Conservation (phyloP, 768 basidiomycete species). For the Leccinum longicurvipes region DNA sequence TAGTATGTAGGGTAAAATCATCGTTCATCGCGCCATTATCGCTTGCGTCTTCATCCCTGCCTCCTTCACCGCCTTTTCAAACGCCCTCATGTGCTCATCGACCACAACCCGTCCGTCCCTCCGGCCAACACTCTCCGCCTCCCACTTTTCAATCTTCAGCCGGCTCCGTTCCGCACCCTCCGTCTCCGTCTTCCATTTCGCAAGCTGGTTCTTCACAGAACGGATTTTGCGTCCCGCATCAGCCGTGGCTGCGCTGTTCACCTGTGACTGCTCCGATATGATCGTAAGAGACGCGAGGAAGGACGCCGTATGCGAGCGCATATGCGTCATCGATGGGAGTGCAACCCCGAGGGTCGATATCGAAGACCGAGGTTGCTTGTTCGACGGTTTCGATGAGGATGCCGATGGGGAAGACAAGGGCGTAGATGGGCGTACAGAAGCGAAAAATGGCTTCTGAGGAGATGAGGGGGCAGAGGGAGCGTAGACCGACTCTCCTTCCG, state of each 20-base stretch:
- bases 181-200: slow-evolving; percentile 77
- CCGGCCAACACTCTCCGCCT: slow-evolving; percentile 46
- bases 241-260: slow-evolving; percentile 79
- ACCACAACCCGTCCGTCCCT: slow-evolving; percentile 68
- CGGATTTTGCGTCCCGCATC: slow-evolving; percentile 87
- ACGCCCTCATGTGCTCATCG: slow-evolving; percentile 74
- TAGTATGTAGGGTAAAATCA: slow-evolving; percentile 8
- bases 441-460: slow-evolving; percentile 58
- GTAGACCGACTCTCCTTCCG: slow-evolving; percentile 42
- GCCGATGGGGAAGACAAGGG: slow-evolving; percentile 55
- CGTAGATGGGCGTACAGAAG: slow-evolving; percentile 41
- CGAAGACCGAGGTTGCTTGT: slow-evolving; percentile 26
- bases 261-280: slow-evolving; percentile 85
- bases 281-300: slow-evolving; percentile 71
- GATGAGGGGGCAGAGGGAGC: slow-evolving; percentile 39
- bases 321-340: slow-evolving; percentile 62
- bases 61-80: slow-evolving; percentile 67
- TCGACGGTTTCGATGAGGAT: slow-evolving; percentile 23
- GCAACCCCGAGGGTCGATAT: slow-evolving; percentile 32
- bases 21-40: slow-evolving; percentile 69
- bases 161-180: slow-evolving; percentile 83
- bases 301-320: slow-evolving; percentile 72
- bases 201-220: slow-evolving; percentile 78
- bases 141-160: slow-evolving; percentile 76
- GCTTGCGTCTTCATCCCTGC: slow-evolving; percentile 75